phyloP scores from a whole-genome alignment of 768 basidiomycete species.

The Tylopilus felleus region DNA sequence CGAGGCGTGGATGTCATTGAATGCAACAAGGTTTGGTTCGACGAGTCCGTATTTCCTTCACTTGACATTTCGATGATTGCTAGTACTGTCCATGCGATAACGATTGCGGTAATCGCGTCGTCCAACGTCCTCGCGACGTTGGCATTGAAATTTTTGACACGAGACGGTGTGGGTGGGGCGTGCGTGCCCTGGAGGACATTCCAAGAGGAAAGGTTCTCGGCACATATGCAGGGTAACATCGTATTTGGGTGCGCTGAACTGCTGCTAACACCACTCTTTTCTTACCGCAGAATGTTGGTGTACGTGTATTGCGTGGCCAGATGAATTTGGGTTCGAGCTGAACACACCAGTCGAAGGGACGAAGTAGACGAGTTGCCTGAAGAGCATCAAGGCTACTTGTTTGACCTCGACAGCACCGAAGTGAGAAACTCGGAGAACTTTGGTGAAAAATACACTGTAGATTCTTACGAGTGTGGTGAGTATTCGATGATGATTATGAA shows the following conservation, averaged over 20 bases:
- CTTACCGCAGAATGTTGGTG: slow-evolving; percentile 42
- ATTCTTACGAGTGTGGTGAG: slow-evolving; percentile 51
- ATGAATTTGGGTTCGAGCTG: background rate
- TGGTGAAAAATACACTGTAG: slow-evolving; percentile 48
- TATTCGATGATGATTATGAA: background rate
- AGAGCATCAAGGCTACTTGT: slow-evolving; percentile 46
- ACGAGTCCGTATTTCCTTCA: background rate
- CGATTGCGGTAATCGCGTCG: slow-evolving; percentile 57
- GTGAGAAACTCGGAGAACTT: slow-evolving; percentile 33
- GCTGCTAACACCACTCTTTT: slow-evolving; percentile 1
- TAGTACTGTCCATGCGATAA: slow-evolving; percentile 46
- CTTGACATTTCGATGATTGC: background rate
- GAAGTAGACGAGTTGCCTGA: slow-evolving; percentile 38
- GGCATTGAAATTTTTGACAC: slow-evolving; percentile 70
- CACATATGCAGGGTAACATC: slow-evolving; percentile 61
- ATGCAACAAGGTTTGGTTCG: slow-evolving; percentile 53
- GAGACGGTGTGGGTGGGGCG: slow-evolving; percentile 59
- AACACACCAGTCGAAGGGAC: slow-evolving; percentile 39
- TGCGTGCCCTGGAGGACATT: slow-evolving; percentile 42
- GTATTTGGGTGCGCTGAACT: background rate
- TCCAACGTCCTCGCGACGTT: slow-evolving; percentile 53
- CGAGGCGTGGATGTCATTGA: slow-evolving; percentile 56
- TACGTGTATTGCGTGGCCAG: slow-evolving; percentile 22
- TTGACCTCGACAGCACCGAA: slow-evolving; percentile 63
- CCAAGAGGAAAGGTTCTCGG: slow-evolving; percentile 59